Evolutionary conservation across 169 alveolate genomes (phyloP).

Genomic region (Toxoplasma gondii): DNA sequence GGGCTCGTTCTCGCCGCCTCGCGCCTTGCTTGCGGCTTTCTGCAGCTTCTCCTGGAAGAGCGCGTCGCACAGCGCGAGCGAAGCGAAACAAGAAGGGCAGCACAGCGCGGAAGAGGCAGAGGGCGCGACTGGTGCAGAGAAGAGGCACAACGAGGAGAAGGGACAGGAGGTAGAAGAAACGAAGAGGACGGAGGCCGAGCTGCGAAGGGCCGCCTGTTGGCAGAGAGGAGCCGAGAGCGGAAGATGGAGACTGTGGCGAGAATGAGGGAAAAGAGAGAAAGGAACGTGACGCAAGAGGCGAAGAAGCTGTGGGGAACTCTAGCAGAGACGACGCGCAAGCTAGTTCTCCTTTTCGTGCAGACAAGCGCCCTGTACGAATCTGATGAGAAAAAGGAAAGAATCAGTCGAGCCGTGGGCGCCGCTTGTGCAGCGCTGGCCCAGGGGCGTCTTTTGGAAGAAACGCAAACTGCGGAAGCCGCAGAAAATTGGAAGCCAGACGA

Average conservation of each 20-base stretch:
- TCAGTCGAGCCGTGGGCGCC: background rate
- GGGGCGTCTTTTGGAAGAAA: background rate
- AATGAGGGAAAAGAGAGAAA: background rate
- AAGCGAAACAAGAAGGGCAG: too few relatives aligned
- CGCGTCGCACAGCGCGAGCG: background rate
- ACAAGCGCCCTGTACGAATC: background rate
- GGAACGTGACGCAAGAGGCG: background rate
- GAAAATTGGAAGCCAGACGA: too few relatives aligned
- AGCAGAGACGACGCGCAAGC: background rate
- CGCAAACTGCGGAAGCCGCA: too few relatives aligned
- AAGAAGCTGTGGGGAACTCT: background rate
- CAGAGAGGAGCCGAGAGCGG: background rate
- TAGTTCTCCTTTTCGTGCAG: background rate
- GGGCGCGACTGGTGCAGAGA: background rate
- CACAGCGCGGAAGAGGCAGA: too few relatives aligned
- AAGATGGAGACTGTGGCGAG: background rate
- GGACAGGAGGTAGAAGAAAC: too few relatives aligned
- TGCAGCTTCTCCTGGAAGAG: background rate
- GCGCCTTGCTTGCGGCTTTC: background rate
- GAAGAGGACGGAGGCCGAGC: too few relatives aligned
- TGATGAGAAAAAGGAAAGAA: background rate
- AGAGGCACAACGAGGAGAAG: too few relatives aligned
- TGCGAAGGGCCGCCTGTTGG: background rate
- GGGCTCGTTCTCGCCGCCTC: background rate
- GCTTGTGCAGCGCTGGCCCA: slow-evolving; percentile 3